Evolutionary conservation across 345 rosid species (phyloP).

Genomic region (Gossypium stocksii): DNA sequence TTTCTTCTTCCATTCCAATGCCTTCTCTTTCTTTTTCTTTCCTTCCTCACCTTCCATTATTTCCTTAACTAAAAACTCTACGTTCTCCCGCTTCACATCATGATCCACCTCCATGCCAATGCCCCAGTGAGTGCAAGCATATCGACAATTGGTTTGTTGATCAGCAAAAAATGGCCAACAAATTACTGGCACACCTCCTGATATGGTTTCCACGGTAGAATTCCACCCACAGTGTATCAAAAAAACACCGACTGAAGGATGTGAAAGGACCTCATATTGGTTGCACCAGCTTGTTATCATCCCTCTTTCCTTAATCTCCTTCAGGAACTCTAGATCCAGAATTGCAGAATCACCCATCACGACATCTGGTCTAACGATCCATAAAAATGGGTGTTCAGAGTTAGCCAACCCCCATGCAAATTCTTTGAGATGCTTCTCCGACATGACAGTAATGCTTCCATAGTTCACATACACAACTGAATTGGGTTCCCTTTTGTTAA

Average conservation of each 20-base stretch:
- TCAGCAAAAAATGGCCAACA: slow-evolving; percentile 34
- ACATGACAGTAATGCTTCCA: slow-evolving; percentile 22
- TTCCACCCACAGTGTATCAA: slow-evolving; percentile 30
- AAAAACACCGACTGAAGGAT: slow-evolving; percentile 21
- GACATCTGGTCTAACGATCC: slow-evolving; percentile 28
- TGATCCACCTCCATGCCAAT: slow-evolving; percentile 22
- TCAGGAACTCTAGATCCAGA: slow-evolving; percentile 15
- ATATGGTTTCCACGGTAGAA: slow-evolving; percentile 18
- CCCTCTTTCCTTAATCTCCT: slow-evolving; percentile 24
- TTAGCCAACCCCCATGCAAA: slow-evolving; percentile 20
- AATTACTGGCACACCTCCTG: slow-evolving; percentile 17
- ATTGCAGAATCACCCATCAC: slow-evolving; percentile 4
- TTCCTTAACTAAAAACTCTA: slow-evolving; percentile 17
- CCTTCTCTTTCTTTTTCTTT: slow-evolving; percentile 15
- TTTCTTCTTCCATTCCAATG: slow-evolving; percentile 22
- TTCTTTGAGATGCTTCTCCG: slow-evolving; percentile 10
- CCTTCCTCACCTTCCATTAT: slow-evolving; percentile 18
- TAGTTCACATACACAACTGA: slow-evolving; percentile 34
- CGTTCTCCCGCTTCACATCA: slow-evolving; percentile 21
- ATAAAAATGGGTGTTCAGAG: slow-evolving; percentile 8
- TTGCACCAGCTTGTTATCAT: slow-evolving; percentile 21
- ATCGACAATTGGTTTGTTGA: slow-evolving; percentile 29
- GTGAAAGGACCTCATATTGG: slow-evolving; percentile 24
- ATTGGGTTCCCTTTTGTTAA: slow-evolving; percentile 14
- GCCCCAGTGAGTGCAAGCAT: slow-evolving; percentile 24